phyloP scores from a whole-genome alignment of 2,329 filamentous ascomycete genomes.

The Beauveria scarabaeidicola region DNA sequence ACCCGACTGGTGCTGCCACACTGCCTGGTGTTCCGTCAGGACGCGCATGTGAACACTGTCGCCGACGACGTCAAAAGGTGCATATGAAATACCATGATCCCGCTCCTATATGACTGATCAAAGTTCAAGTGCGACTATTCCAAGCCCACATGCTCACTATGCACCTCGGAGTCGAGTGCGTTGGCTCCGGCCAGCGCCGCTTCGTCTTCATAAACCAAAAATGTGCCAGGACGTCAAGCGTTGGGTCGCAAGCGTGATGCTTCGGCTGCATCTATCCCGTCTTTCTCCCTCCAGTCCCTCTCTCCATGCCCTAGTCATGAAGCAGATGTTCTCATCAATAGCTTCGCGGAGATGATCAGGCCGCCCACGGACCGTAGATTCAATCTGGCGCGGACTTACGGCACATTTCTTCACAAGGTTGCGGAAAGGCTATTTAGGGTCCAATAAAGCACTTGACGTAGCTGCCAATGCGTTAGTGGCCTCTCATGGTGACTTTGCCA shows the following conservation, averaged over 20 bases:
- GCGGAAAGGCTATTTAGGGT: background rate
- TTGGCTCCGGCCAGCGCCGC: slow-evolving; percentile 6
- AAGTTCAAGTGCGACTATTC: slow-evolving; percentile 1
- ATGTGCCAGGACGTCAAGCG: background rate
- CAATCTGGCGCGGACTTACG: slow-evolving; percentile 7
- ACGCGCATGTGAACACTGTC: slow-evolving; percentile 6
- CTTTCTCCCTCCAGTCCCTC: background rate
- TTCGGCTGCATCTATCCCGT: background rate
- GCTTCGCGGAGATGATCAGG: background rate
- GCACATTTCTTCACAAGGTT: background rate
- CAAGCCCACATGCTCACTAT: slow-evolving; percentile 7
- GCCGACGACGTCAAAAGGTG: slow-evolving; percentile 9
- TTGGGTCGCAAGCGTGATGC: background rate
- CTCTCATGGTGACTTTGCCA: slow-evolving; percentile 3
- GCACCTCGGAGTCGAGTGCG: slow-evolving; percentile 2
- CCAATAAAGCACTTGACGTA: background rate
- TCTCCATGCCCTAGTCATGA: background rate
- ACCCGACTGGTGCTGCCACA: background rate
- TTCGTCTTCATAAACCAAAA: slow-evolving; percentile 9
- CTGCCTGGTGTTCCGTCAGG: slow-evolving; percentile 7
- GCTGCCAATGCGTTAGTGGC: background rate
- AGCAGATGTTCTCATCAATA: background rate
- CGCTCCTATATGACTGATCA: background rate
- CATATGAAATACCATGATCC: background rate
- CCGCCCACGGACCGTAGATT: slow-evolving; percentile 3